Percentiles rank a stretch among this genome's conserved stretches.
Conservation (phyloP, 345 rosid genomes). For the Pistacia atlantica region DNA sequence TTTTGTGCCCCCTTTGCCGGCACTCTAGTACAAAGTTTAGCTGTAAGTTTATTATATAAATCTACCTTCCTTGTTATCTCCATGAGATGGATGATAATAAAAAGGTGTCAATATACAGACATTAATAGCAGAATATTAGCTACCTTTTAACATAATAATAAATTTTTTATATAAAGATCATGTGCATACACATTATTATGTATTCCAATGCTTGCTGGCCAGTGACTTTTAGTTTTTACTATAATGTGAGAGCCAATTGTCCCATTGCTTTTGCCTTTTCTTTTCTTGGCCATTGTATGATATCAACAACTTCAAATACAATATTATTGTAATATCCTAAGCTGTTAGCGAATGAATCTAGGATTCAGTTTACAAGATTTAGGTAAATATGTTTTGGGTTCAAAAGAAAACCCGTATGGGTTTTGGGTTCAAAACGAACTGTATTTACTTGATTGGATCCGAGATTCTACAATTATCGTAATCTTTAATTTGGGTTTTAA, state of each 20-base stretch:
- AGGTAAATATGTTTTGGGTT: too few relatives aligned
- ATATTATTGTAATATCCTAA: too few relatives aligned
- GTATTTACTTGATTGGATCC: too few relatives aligned
- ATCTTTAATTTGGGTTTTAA: too few relatives aligned
- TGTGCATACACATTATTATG: conserved; percentile 33
- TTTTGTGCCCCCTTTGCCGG: conserved; percentile 42
- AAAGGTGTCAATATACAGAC: conserved; percentile 3
- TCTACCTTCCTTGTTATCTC: conserved; percentile 19
- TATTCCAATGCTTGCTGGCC: conserved; percentile 17
- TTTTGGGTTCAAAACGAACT: too few relatives aligned
- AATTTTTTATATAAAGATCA: conserved; percentile 2
- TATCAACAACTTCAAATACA: background rate
- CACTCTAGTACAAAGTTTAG: conserved; percentile 29
- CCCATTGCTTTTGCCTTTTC: background rate
- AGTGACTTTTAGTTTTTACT: background rate
- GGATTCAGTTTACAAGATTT: too few relatives aligned
- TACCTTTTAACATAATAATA: background rate
- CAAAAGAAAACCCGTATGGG: too few relatives aligned
- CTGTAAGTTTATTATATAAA: conserved; percentile 19
- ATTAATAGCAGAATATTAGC: conserved; percentile 1
- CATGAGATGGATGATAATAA: background rate
- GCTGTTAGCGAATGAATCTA: too few relatives aligned
- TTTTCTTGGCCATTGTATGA: background rate
- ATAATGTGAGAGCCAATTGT: conserved; percentile 18
- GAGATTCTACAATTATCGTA: too few relatives aligned